phyloP scores from a whole-genome alignment of 345 rosid genomes.

The Firmiana major region DNA sequence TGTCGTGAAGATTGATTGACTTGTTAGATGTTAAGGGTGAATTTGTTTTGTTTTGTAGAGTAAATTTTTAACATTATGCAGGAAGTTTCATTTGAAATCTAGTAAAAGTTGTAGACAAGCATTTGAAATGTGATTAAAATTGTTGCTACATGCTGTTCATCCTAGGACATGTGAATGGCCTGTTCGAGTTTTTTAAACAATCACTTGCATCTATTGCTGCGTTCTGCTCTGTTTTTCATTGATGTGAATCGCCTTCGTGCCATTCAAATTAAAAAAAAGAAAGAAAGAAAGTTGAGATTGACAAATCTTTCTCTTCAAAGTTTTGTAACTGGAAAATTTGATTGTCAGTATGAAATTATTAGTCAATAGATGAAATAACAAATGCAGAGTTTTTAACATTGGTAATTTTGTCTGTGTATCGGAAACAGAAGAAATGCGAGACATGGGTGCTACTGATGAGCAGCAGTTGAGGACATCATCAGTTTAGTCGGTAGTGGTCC shows the following conservation, averaged over 20 bases:
- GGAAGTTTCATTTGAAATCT: neutral
- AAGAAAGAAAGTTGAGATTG: too few species aligned
- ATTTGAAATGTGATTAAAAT: neutral
- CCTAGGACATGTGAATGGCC: neutral
- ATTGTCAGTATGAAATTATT: neutral
- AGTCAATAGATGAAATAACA: too few species aligned
- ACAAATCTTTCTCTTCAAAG: neutral
- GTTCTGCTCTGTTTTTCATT: too few species aligned
- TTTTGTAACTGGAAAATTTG: neutral
- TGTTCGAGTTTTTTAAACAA: neutral
- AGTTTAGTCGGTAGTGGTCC: neutral
- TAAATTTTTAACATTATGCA: neutral
- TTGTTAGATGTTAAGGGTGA: neutral
- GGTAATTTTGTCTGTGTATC: neutral
- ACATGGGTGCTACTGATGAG: neutral
- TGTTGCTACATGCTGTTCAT: neutral
- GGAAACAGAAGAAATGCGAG: neutral
- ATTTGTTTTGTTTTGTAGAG: neutral
- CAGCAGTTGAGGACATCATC: neutral
- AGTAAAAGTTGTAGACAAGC: neutral
- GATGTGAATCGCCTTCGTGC: neutral
- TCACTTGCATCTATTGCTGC: too few species aligned
- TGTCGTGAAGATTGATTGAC: neutral
- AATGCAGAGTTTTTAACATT: neutral
- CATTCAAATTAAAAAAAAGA: too few species aligned